Conservation (phyloP, 192 early-diverging fungal genomes). For the Chytriomyces sp. region DNA sequence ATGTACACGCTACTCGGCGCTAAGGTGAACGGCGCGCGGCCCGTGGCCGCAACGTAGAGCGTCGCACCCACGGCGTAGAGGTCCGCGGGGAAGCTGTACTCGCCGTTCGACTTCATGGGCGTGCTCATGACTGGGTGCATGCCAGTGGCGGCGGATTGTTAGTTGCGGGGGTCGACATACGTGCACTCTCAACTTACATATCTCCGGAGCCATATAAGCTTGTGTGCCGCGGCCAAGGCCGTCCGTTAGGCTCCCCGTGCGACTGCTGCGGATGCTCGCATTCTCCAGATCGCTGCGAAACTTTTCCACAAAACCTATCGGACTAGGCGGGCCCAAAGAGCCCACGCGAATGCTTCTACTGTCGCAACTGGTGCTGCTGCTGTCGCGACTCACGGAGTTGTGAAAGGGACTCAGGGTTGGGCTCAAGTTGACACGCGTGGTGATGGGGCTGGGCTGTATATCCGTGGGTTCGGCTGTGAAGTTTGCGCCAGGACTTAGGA, state of each 20-base stretch:
- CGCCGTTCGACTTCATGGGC: background rate
- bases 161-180: background rate
- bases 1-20: constrained; percentile 39
- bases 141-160: background rate
- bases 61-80: constrained; percentile 54
- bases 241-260: constrained; percentile 35
- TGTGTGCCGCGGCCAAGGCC: constrained; percentile 53
- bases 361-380: background rate
- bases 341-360: background rate
- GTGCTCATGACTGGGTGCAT: background rate
- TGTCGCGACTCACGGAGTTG: background rate
- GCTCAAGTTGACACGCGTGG: constrained; percentile 2
- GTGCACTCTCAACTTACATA: background rate
- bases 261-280: background rate
- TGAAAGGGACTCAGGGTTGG: background rate
- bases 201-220: constrained; percentile 55
- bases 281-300: constrained; percentile 11
- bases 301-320: background rate
- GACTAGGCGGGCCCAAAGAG: background rate
- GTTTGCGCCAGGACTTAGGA: background rate
- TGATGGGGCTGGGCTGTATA: background rate
- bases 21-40: constrained; percentile 42
- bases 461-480: background rate
- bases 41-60: constrained; percentile 47
- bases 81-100: constrained; percentile 54